Conservation (phyloP, 2,329 filamentous ascomycete species). For the Penicillium brevicompactum region DNA sequence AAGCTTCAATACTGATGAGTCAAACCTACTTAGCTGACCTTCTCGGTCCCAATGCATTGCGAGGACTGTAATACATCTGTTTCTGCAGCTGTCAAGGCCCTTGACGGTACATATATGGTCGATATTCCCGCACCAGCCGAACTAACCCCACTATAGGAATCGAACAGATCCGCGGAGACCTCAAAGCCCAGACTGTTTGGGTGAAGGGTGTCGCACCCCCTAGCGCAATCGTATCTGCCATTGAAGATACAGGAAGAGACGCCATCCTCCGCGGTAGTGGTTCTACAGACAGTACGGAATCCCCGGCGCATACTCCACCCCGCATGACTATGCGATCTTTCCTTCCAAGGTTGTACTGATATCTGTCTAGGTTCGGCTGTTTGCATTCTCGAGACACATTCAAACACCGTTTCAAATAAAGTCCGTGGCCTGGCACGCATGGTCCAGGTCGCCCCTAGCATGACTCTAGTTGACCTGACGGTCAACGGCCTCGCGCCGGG, state of each 20-base stretch:
- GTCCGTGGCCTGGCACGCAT: conserved; percentile 88
- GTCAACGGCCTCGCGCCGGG: conserved; percentile 80
- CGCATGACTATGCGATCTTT: background rate
- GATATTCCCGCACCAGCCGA: background rate
- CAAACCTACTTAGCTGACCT: conserved; percentile 69
- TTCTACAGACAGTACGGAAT: conserved; percentile 69
- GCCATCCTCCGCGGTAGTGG: conserved; percentile 91
- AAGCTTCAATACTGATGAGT: conserved; percentile 18
- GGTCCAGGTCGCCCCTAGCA: conserved; percentile 79
- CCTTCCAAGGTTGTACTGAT: background rate
- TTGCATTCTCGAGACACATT: conserved; percentile 90
- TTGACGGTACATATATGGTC: conserved; percentile 58
- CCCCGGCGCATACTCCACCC: conserved; percentile 5
- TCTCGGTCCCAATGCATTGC: conserved; percentile 92
- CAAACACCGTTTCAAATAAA: conserved; percentile 60
- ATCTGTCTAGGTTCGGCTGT: conserved; percentile 57
- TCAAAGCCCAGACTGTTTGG: conserved; percentile 79
- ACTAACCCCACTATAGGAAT: conserved; percentile 60
- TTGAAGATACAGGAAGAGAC: conserved; percentile 87
- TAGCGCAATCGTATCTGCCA: conserved; percentile 83
- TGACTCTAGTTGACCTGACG: conserved; percentile 85
- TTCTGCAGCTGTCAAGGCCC: conserved; percentile 72
- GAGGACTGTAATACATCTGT: conserved; percentile 86
- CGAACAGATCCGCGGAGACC: conserved; percentile 76
- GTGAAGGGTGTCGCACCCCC: conserved; percentile 88